Evolutionary conservation across 1,139 yeast species (phyloP), one percentile per base, ranked within the genome.

Genomic region (Hyphopichia buzzinii): DNA sequence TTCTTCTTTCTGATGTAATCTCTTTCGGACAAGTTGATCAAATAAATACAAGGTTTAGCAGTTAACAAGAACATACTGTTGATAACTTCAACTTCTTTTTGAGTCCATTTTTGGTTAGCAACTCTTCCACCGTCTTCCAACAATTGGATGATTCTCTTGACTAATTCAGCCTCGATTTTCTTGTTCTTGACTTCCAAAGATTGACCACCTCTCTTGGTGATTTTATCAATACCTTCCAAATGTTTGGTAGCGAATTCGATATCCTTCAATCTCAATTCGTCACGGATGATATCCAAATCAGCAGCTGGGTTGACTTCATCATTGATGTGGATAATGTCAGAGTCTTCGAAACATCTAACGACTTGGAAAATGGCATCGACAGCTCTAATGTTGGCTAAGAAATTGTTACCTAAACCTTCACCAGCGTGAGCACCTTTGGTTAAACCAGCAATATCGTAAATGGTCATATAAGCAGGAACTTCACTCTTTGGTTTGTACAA

Each of bases 361-460:
- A 92, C 96, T 70, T 94, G 98, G 74, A 86, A 92, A 57, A 92
- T 82, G 48, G 97, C 96, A 75, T 92, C 98, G 45, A 92, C 98
- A 35, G 98, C 95, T 68, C 98, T 81, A 55, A 92, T 92, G 67
- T 92, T 92, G 50, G 97, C 85, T 74, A 92, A 82, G 80, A 92
- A 92, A 50, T 95, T 95, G 66, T 92, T 94, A 63, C 98, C 98
- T 51, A 92, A 79, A 60, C 98, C 98, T 67, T 92, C 98, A 69
- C 98, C 98, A 38, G 89, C 83, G 46, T 89, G 83, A 35, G 98
- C 98, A 64, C 98, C 97, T 65, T 89, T 88, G 48, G 97, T 90
- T 62, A 92, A 78, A 65, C 98, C 98, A 40, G 98, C 98, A 72
- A 92, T 92, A 70, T 92, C 98, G 59, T 88, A 90, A 42, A 92